A percentile compares a stretch with the other conserved stretches of the same genome.
Conservation (phyloP, 2,329 filamentous ascomycete genomes). For the Dothideomycetes sp. region DNA sequence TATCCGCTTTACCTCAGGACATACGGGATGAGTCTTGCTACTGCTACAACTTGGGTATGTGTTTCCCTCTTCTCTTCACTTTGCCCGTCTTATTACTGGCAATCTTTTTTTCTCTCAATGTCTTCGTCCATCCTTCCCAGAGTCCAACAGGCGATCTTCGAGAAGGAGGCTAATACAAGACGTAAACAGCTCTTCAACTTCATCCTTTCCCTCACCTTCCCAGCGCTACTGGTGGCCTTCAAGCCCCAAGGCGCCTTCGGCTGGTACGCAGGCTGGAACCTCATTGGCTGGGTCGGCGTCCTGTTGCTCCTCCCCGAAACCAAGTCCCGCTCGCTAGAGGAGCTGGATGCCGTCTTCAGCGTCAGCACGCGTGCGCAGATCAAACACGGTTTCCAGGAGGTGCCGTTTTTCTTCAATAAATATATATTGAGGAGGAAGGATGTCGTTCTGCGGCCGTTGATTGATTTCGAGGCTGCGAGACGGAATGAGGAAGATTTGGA, state of each 20-base stretch:
- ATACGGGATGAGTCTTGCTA: constrained; percentile 40
- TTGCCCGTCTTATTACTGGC: too few relatives aligned
- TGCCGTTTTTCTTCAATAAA: neutral
- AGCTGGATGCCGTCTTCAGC: constrained; percentile 22
- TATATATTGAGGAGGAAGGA: neutral
- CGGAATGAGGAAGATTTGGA: neutral
- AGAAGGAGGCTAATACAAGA: neutral
- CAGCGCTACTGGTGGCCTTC: constrained; percentile 34
- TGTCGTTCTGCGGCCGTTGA: neutral
- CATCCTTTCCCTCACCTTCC: constrained; percentile 31
- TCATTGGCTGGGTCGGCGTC: constrained; percentile 42
- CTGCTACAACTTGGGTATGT: constrained; percentile 49
- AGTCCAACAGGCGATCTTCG: too few relatives aligned
- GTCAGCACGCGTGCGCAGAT: neutral
- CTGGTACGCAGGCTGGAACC: constrained; percentile 47
- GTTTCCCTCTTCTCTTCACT: too few relatives aligned
- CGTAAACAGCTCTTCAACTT: neutral
- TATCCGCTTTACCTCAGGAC: constrained; percentile 36
- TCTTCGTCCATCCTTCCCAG: too few relatives aligned
- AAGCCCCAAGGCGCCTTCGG: constrained; percentile 40
- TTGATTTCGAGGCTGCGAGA: neutral
- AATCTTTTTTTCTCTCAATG: too few relatives aligned
- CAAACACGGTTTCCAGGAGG: neutral
- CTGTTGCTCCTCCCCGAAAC: constrained; percentile 33
- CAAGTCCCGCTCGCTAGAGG: constrained; percentile 34